These are phyloP conservation scores for Alternaria alternata DNA, from an alignment of 2,329 filamentous ascomycete species.

Conservation along the genomic window DNA sequence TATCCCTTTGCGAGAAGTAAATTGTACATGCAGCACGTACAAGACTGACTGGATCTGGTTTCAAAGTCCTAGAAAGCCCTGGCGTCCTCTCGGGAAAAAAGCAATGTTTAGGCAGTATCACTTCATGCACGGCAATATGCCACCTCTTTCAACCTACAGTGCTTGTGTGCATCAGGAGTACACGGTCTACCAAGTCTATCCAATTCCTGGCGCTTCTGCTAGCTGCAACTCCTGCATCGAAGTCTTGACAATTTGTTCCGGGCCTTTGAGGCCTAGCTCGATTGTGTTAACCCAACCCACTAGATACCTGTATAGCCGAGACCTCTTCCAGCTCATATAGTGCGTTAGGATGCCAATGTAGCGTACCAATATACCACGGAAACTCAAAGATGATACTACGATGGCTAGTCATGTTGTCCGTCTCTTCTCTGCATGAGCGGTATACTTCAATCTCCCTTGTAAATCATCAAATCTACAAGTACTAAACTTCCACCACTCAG, in stretches of 20 bases:
- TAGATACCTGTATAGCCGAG: background rate
- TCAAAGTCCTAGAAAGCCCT: background rate
- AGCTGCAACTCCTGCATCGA: background rate
- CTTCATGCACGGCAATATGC: background rate
- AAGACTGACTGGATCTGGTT: background rate
- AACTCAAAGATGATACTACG: background rate
- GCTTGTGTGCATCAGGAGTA: background rate
- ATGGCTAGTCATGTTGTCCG: background rate
- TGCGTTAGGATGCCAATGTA: background rate
- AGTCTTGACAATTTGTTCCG: background rate
- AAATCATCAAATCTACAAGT: conserved; percentile 24
- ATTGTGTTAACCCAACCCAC: background rate
- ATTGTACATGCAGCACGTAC: background rate
- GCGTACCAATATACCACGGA: background rate
- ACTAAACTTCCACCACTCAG: conserved; percentile 32
- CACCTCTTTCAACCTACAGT: background rate
- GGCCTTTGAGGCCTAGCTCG: background rate
- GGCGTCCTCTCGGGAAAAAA: background rate
- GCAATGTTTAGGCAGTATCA: background rate
- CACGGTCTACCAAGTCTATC: background rate
- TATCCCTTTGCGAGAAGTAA: background rate
- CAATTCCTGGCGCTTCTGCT: background rate
- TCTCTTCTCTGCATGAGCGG: conserved; percentile 3
- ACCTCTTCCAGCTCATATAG: background rate
- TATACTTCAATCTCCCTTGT: conserved; percentile 20